These are phyloP conservation scores for Sclerotinia nivalis DNA, from an alignment of 2,329 filamentous ascomycete genomes.

Conservation along the genomic window DNA sequence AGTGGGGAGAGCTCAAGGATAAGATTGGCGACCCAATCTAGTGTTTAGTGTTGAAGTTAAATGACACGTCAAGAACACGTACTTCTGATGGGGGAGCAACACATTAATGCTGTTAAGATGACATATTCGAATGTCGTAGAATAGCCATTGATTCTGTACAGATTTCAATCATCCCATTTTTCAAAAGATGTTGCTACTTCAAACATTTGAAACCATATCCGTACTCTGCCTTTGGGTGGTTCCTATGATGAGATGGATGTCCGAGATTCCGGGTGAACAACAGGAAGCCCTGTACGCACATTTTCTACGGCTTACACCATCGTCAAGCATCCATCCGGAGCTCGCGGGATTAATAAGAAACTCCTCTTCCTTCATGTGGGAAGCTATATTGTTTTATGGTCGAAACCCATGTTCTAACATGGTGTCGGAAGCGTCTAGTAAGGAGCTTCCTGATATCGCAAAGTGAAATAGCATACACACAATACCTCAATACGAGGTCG, in stretches of 20 bases:
- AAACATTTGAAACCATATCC: neutral
- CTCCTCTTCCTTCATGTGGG: neutral
- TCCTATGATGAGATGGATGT: neutral
- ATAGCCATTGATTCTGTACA: neutral
- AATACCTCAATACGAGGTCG: neutral
- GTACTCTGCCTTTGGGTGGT: neutral
- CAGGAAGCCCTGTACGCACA: neutral
- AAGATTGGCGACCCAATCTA: neutral
- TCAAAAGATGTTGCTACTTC: neutral
- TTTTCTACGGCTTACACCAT: neutral
- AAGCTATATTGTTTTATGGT: neutral
- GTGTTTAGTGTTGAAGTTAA: neutral
- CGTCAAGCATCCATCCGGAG: neutral
- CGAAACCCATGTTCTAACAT: neutral
- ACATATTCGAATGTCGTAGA: too few relatives aligned
- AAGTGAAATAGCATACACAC: neutral
- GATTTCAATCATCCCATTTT: neutral
- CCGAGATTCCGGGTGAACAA: neutral
- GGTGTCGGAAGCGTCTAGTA: neutral
- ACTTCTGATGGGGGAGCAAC: neutral
- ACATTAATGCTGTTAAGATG: too few relatives aligned
- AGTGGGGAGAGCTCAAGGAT: constrained; percentile 8
- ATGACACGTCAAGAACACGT: constrained; percentile 16
- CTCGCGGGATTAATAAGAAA: neutral
- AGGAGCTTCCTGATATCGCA: neutral